These are phyloP conservation scores for Triangularia verruculosa DNA, from an alignment of 2,329 filamentous ascomycete genomes.

Conservation along the genomic window DNA sequence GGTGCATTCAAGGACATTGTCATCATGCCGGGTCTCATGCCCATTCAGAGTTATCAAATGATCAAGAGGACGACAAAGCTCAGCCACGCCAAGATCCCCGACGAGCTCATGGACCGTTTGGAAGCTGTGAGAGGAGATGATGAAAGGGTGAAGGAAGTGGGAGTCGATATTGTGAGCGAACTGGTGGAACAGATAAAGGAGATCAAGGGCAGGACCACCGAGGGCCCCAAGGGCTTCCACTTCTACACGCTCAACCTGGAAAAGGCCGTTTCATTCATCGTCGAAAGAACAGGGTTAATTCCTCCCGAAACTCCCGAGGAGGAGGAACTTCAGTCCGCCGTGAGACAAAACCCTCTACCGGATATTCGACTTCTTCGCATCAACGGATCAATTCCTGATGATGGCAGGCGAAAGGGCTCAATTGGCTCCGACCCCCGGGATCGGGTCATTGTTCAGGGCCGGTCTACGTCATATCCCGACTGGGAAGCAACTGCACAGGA, in stretches of 20 bases:
- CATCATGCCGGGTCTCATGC: slow-evolving; percentile 95
- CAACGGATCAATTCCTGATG: slow-evolving; percentile 45
- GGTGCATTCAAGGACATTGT: slow-evolving; percentile 81
- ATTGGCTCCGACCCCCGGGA: slow-evolving; percentile 84
- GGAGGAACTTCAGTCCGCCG: slow-evolving; percentile 35
- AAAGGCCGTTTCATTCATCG: slow-evolving; percentile 90
- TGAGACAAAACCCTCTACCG: slow-evolving; percentile 46
- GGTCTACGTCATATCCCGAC: slow-evolving; percentile 56
- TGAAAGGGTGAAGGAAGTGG: slow-evolving; percentile 74
- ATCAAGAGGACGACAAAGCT: slow-evolving; percentile 91
- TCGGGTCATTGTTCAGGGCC: slow-evolving; percentile 74
- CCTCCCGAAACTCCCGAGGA: slow-evolving; percentile 52
- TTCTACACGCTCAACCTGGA: slow-evolving; percentile 97
- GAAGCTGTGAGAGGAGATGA: slow-evolving; percentile 75
- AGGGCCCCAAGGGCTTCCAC: slow-evolving; percentile 74
- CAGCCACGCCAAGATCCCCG: slow-evolving; percentile 81
- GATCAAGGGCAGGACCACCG: slow-evolving; percentile 54
- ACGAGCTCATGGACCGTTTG: slow-evolving; percentile 64
- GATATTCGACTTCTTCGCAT: slow-evolving; percentile 47
- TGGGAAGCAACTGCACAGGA: slow-evolving; percentile 74
- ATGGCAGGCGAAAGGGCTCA: slow-evolving; percentile 65
- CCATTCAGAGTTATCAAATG: slow-evolving; percentile 96
- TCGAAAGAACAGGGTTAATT: slow-evolving; percentile 83
- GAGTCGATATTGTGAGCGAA: slow-evolving; percentile 79
- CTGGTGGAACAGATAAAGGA: slow-evolving; percentile 74